These are phyloP conservation scores for Guyanaporus albipodus DNA, from an alignment of 768 basidiomycete genomes.

Conservation along the genomic window DNA sequence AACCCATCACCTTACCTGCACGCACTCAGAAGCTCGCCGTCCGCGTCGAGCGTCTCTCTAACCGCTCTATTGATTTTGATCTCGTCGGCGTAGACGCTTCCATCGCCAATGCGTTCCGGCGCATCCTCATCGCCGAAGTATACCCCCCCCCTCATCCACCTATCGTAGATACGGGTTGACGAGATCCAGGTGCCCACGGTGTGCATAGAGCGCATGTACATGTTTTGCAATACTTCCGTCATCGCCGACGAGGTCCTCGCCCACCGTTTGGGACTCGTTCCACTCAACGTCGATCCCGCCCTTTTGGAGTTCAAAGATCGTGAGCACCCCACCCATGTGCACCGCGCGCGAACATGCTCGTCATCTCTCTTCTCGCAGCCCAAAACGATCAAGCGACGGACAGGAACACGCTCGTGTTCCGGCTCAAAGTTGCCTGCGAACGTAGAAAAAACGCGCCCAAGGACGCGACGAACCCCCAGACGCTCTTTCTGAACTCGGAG, in stretches of 20 bases:
- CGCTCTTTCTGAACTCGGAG: slow-evolving; percentile 70
- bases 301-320: slow-evolving; percentile 55
- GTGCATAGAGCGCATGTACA: slow-evolving; percentile 85
- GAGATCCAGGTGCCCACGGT: slow-evolving; percentile 78
- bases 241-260: slow-evolving; percentile 92
- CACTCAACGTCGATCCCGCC: slow-evolving; percentile 81
- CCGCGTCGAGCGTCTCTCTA: slow-evolving; percentile 73
- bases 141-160: slow-evolving; percentile 17
- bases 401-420: slow-evolving; percentile 88
- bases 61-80: slow-evolving; percentile 89
- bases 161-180: background rate
- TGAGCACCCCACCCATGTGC: slow-evolving; percentile 17
- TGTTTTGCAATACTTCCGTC: slow-evolving; percentile 93
- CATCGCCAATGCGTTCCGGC: slow-evolving; percentile 90
- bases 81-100: slow-evolving; percentile 93
- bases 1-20: background rate
- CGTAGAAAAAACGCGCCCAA: slow-evolving; percentile 54
- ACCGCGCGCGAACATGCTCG: background rate
- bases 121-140: slow-evolving; percentile 94
- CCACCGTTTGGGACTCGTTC: slow-evolving; percentile 89
- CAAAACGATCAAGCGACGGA: slow-evolving; percentile 70
- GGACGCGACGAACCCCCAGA: slow-evolving; percentile 49
- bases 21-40: slow-evolving; percentile 62
- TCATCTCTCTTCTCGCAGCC: slow-evolving; percentile 20
- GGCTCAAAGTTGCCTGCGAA: slow-evolving; percentile 62